Conservation (phyloP, 2,329 filamentous ascomycete species). For the Paecilomyces fulvus region DNA sequence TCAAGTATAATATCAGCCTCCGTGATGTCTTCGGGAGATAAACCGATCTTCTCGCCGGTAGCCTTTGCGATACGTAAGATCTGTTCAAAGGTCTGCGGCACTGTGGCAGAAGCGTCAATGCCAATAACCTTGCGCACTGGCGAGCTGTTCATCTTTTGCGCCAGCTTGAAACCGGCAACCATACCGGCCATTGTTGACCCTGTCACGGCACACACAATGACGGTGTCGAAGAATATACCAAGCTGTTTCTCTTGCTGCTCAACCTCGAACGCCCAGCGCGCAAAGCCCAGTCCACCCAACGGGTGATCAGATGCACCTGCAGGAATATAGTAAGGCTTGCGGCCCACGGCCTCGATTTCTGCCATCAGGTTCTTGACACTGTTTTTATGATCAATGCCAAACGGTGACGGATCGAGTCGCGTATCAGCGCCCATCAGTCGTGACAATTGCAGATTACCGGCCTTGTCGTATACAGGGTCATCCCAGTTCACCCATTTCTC, state of each 20-base stretch:
- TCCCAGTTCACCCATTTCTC: slow-evolving; percentile 61
- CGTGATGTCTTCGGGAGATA: slow-evolving; percentile 51
- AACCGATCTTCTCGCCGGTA: slow-evolving; percentile 56
- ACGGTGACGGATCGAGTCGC: slow-evolving; percentile 50
- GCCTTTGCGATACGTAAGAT: slow-evolving; percentile 57
- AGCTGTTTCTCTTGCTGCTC: slow-evolving; percentile 52
- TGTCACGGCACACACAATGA: slow-evolving; percentile 63
- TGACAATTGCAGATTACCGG: slow-evolving; percentile 64
- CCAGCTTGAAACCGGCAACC: slow-evolving; percentile 62
- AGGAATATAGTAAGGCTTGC: slow-evolving; percentile 63
- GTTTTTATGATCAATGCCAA: slow-evolving; percentile 61
- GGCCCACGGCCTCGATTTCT: slow-evolving; percentile 45
- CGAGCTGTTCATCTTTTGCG: slow-evolving; percentile 39
- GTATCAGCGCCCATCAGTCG: slow-evolving; percentile 60
- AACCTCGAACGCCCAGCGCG: slow-evolving; percentile 63
- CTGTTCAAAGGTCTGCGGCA: slow-evolving; percentile 55
- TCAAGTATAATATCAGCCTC: slow-evolving; percentile 57
- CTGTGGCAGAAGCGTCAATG: slow-evolving; percentile 56
- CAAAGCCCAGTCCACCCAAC: slow-evolving; percentile 61
- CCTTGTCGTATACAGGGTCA: slow-evolving; percentile 52
- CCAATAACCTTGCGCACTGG: slow-evolving; percentile 52
- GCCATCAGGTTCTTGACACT: slow-evolving; percentile 48
- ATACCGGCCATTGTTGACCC: slow-evolving; percentile 64
- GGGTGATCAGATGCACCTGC: slow-evolving; percentile 64
- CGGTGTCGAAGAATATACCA: slow-evolving; percentile 57